Percentiles rank a stretch among this genome's conserved stretches.
Evolutionary conservation across 306 rosid species (phyloP).

Genomic region (Dalbergia oliveri): DNA sequence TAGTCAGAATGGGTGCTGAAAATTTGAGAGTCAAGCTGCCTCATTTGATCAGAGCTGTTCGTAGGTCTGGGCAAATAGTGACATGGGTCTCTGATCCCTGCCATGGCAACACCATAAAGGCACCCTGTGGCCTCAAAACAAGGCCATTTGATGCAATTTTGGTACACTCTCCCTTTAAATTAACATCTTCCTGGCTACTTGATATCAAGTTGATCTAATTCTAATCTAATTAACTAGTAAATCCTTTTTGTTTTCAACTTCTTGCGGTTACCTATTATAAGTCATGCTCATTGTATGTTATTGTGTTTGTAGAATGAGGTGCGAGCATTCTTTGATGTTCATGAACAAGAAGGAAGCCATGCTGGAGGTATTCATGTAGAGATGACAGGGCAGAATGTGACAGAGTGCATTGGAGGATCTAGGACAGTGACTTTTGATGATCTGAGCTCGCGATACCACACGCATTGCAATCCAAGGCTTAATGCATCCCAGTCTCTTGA

Average conservation of each 20-base stretch:
- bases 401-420: constrained; percentile 87
- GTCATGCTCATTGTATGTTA: constrained; percentile 18
- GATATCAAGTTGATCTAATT: constrained; percentile 11
- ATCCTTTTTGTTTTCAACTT: background rate
- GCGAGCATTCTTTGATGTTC: constrained; percentile 83
- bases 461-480: constrained; percentile 81
- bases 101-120: constrained; percentile 82
- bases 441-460: constrained; percentile 80
- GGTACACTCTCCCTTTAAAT: constrained; percentile 46
- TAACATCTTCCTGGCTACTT: background rate
- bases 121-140: constrained; percentile 84
- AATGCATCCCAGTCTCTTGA: constrained; percentile 87
- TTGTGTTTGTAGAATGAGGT: constrained; percentile 68
- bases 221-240: too few relatives aligned
- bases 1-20: constrained; percentile 84
- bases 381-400: constrained; percentile 86
- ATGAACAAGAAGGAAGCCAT: constrained; percentile 86
- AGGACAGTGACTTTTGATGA: constrained; percentile 77
- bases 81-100: constrained; percentile 86
- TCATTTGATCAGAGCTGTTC: constrained; percentile 81
- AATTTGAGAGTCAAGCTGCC: constrained; percentile 80
- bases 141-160: constrained; percentile 80
- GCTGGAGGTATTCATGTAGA: constrained; percentile 82
- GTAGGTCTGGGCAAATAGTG: constrained; percentile 76
- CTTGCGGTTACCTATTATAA: too few relatives aligned